These are phyloP conservation scores for Macrotyloma uniflorum DNA, from an alignment of 306 rosid species.

Conservation along the genomic window DNA sequence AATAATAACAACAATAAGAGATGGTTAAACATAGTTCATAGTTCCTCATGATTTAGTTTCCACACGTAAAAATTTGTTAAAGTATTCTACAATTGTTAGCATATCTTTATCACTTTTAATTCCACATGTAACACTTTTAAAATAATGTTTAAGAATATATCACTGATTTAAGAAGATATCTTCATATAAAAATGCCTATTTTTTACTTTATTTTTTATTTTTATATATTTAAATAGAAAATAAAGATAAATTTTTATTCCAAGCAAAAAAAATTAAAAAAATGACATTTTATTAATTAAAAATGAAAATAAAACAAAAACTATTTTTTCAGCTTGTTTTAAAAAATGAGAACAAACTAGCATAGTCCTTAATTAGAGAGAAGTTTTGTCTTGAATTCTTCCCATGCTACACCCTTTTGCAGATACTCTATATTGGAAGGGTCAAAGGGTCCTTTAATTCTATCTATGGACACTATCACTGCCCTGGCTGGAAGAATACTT, in stretches of 20 bases:
- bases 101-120: no score
- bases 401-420: slow-evolving; percentile 70
- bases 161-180: neutral
- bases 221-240: neutral
- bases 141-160: no score
- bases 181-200: neutral
- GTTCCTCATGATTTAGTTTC: no score
- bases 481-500: slow-evolving; percentile 77
- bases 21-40: no score
- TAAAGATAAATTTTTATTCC: no score
- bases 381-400: slow-evolving; percentile 55
- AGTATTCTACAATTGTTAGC: no score
- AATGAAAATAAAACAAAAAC: neutral
- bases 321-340: no score
- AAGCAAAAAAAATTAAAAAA: no score
- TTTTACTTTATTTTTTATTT: neutral
- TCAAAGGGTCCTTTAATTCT: slow-evolving; percentile 85
- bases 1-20: no score
- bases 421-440: slow-evolving; percentile 72
- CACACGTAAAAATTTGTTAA: no score
- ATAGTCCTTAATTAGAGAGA: neutral
- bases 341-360: neutral
- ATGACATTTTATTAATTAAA: neutral
- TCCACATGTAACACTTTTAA: no score
- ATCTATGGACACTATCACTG: slow-evolving; percentile 67